Evolutionary conservation across 345 rosid genomes (phyloP), one percentile per base, ranked within the genome.

Genomic region (Alliaria petiolata): DNA sequence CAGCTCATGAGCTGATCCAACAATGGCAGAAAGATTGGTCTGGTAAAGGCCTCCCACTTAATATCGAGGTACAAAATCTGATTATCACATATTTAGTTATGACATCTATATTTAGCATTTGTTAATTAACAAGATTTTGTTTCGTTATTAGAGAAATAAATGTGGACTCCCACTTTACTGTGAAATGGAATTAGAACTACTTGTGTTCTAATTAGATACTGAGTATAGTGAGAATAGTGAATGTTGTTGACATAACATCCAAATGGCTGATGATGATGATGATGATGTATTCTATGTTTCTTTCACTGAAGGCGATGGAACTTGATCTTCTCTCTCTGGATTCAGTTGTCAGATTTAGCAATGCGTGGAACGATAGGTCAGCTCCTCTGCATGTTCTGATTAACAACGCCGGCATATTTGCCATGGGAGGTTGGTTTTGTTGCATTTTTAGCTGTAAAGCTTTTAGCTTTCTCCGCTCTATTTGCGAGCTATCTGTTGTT

Each of bases 311-410:
- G 92, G 96, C 85, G 47, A 89, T 91, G 97, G 97, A 93, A 72
- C 96, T 91, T 65, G 96, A 93, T 81, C 97, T 93, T 53, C 92
- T 91, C 44, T 93, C 98, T 9, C 78, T 91, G 82, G 90, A 84
- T 49, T 91, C 98, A 0, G 96, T 89, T 2, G 92, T 78, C 63
- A 74, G 53, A 47, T 91, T 93, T 66, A 82, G 95, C 51, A 83
- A 82, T 40, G 73, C 82, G 4, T 93, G 96, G 95, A 93, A 91
- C 72, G 79, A 85, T 0, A 81, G 89, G 17, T 67, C 56, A 33
- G 76, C 78, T 14, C 97, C 96, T 70, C 74, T 93, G 81, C 84
- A 93, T 62, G 90, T 86, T 79, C 89, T 93, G 44, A 87, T 93
- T 35, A 91, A 93, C 73, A 93, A 91, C 72, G 98, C 98, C 2